Percentiles rank a stretch among this genome's conserved stretches.
These are phyloP conservation scores for Lupinus albus DNA, from an alignment of 306 rosid genomes.

Conservation along the genomic window DNA sequence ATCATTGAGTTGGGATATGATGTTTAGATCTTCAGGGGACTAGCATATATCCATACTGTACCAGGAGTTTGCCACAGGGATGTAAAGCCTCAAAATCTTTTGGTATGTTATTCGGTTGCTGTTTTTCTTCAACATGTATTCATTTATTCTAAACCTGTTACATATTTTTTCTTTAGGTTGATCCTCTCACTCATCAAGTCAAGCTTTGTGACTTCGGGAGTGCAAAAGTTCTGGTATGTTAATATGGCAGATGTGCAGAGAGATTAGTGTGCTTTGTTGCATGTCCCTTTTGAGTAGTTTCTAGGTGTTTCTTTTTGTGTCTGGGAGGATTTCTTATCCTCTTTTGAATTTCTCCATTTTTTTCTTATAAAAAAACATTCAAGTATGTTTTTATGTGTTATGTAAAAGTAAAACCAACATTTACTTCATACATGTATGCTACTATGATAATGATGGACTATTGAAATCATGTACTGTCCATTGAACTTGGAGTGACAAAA, in stretches of 20 bases:
- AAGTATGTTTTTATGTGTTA: constrained; percentile 52
- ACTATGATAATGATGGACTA: neutral
- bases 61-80: constrained; percentile 93
- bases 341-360: too few relatives aligned
- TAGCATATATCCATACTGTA: constrained; percentile 90
- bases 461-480: constrained; percentile 7
- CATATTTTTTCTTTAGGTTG: constrained; percentile 57
- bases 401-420: constrained; percentile 19
- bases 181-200: constrained; percentile 91
- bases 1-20: constrained; percentile 36
- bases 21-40: constrained; percentile 83
- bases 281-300: too few relatives aligned
- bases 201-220: constrained; percentile 97
- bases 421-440: constrained; percentile 1
- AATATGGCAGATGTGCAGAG: too few relatives aligned
- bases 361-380: constrained; percentile 47
- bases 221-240: constrained; percentile 86
- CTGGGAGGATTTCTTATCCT: too few relatives aligned
- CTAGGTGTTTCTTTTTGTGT: too few relatives aligned
- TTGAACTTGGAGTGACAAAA: constrained; percentile 19
- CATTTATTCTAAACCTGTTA: constrained; percentile 25
- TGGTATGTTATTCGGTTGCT: constrained; percentile 57
- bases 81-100: constrained; percentile 90
- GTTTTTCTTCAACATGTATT: constrained; percentile 17
- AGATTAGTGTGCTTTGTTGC: too few relatives aligned